Conservation (phyloP, 345 rosid species). For the Heritiera littoralis region DNA sequence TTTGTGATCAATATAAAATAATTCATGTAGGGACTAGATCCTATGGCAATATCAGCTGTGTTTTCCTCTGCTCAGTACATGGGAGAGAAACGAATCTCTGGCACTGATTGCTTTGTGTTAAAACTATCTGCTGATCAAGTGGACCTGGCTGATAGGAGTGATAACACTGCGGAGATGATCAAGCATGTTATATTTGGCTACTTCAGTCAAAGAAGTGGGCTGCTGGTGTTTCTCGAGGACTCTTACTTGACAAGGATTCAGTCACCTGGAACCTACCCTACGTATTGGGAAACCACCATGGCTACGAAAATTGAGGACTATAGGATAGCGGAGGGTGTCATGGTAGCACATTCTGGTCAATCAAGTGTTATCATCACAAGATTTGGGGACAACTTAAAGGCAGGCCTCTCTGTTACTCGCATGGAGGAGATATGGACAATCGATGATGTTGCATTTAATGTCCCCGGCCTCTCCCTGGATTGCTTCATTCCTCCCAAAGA, state of each 20-base stretch:
- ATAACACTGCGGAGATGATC: conserved; percentile 88
- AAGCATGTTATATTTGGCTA: conserved; percentile 83
- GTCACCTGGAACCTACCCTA: conserved; percentile 68
- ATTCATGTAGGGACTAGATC: conserved; percentile 82
- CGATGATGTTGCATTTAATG: conserved; percentile 85
- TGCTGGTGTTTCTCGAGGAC: conserved; percentile 67
- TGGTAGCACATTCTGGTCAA: conserved; percentile 85
- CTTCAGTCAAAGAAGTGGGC: conserved; percentile 92
- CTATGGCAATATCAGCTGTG: conserved; percentile 73
- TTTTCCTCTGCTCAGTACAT: conserved; percentile 78
- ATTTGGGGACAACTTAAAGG: conserved; percentile 74
- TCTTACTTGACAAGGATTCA: conserved; percentile 80
- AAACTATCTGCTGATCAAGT: conserved; percentile 75
- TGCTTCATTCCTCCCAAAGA: conserved; percentile 91
- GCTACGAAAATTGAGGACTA: conserved; percentile 75
- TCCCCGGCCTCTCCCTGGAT: conserved; percentile 73
- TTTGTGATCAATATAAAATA: conserved; percentile 16
- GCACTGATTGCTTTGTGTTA: conserved; percentile 75
- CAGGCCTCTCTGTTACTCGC: conserved; percentile 71
- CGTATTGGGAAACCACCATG: conserved; percentile 96
- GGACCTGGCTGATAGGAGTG: conserved; percentile 72
- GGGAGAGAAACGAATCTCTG: conserved; percentile 75
- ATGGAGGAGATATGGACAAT: conserved; percentile 87
- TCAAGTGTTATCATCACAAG: conserved; percentile 74
- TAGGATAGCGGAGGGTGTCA: conserved; percentile 62